Base-by-base conservation (phyloP, 371 early-diverging fungal genomes). In the Mortierella sp. region DNA sequence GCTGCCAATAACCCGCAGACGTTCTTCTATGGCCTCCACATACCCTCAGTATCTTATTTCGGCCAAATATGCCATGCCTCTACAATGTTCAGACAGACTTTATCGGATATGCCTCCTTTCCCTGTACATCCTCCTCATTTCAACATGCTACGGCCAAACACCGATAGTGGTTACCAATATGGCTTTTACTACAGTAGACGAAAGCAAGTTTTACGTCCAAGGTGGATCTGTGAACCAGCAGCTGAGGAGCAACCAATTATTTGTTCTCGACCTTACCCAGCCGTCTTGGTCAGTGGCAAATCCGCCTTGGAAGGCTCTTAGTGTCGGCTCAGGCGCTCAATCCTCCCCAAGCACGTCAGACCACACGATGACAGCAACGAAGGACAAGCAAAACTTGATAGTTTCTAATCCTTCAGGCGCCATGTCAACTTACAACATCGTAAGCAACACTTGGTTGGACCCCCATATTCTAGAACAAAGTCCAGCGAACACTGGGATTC, bases 251-350 rank as follows among this genome's bases (percentile, higher is more conserved):
- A 56, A 32, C 23, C 57, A 56, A 21, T 56, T 56, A 24, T 56
- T 19, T 12, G 12, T 47, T 5, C 26, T 56, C 23, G 47, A 56
- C 43, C 47, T 56, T 7, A 56, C 57, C 14, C 57, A 47, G 3
- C 26, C 44, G 14, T 46, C 15, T 34, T 56, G 57, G 57, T 12
- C 26, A n/a, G 24, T 26, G 8, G 15, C 57, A 19, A 56, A 21
- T 24, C 57, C 57, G 21, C 57, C 57, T 1, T 56, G 57, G 57
- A 46, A 4, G 7, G 14, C 23, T 4, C 57, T 56, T 19, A 5
- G 6, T 23, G 6, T 44, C 21, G 57, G 57, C 14, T 27, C 26
- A 6, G 23, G 47, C n/a, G 0, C 2, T 8, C 17, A 15, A 21
- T 9, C 27, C 8, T 28, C 57, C 1, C 57, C 57, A 8, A 1